Evolutionary conservation across 768 basidiomycete species (phyloP).

Genomic region (Mycena galopus): DNA sequence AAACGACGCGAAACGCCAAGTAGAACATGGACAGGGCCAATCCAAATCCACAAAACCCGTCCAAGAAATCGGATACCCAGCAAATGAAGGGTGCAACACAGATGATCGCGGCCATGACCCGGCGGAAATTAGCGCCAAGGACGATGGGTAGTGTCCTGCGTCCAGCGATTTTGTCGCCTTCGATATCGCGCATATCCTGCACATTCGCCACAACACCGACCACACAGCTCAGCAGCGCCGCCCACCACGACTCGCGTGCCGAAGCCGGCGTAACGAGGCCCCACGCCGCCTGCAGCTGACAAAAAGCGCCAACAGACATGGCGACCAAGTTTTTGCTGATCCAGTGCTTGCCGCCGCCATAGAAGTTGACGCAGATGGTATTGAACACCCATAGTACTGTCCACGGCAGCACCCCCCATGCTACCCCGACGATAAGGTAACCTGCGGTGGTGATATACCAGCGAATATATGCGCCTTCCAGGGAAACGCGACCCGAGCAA

Average conservation of each 20-base stretch:
- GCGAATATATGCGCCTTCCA: conserved; percentile 20
- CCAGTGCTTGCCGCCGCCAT: conserved; percentile 27
- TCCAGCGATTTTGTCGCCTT: conserved; percentile 52
- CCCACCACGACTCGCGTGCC: not conserved
- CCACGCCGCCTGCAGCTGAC: conserved; percentile 18
- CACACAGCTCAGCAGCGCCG: conserved; percentile 33
- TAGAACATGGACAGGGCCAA: conserved; percentile 3
- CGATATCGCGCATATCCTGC: conserved; percentile 54
- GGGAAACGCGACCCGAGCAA: conserved; percentile 7
- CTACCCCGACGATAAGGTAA: not conserved
- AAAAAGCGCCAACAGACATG: conserved; percentile 20
- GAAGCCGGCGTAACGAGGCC: conserved; percentile 2
- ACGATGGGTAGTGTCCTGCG: conserved; percentile 56
- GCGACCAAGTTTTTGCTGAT: conserved; percentile 25
- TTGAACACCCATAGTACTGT: conserved; percentile 14
- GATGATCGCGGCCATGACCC: conserved; percentile 23
- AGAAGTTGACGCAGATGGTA: conserved; percentile 20
- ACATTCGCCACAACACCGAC: conserved; percentile 53
- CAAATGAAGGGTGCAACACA: not conserved
- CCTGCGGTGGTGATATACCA: conserved; percentile 6
- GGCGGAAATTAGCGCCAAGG: conserved; percentile 47
- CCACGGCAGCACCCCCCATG: conserved; percentile 24
- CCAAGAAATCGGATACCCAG: not conserved
- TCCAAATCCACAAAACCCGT: not conserved
- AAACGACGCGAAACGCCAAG: not conserved